Base-by-base conservation (phyloP, 495 filamentous ascomycete species). In the Xylaria scruposa region DNA sequence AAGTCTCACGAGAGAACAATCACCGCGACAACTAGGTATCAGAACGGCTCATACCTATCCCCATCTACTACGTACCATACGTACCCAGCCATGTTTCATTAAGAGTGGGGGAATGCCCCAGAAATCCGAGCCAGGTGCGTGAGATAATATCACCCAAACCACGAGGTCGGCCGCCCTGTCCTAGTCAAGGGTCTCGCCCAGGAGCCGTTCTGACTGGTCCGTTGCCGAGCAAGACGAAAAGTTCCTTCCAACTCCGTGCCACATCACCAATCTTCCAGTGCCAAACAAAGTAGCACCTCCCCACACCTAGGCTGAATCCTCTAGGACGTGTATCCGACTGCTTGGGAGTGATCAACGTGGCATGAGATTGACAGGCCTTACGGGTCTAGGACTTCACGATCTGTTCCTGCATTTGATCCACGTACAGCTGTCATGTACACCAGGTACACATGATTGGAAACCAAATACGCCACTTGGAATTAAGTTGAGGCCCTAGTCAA, bases 291-390 rank as follows among this genome's bases (percentile, higher is more conserved):
- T 15, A 47, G 6, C 46, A 10, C 64, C 47, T 51, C 24, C 29
- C 64, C 64, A 51, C 62, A 67, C 29, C 47, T 58, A 68, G 49
- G 19, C 51, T 59, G 53, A 46, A 68, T 47, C 53, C 26, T 24
- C 19, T 8, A 47, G 49, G 13, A 9, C 21, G 29, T 19, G 61
- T 65, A 71, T 71, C 70, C 70, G 70, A 60, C 61, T 38, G 70
- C 49, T 67, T 71, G 70, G 70, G 70, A 71, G 2, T 67, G 70
- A 67, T 71, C 62, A 60, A 64, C 61, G 53, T 67, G 61, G 54
- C 61, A 62, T 56, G 38, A 46, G 46, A 54, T 67, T 42, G 47
- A 29, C 44, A 42, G 29, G 64, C 19, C 15, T 12, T n/a, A 44
- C 26, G 60, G 38, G 60, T 44, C 38, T 63, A 63, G 38, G 60